Conservation (phyloP, 192 early-diverging fungal species). For the Coemansia sp. region DNA sequence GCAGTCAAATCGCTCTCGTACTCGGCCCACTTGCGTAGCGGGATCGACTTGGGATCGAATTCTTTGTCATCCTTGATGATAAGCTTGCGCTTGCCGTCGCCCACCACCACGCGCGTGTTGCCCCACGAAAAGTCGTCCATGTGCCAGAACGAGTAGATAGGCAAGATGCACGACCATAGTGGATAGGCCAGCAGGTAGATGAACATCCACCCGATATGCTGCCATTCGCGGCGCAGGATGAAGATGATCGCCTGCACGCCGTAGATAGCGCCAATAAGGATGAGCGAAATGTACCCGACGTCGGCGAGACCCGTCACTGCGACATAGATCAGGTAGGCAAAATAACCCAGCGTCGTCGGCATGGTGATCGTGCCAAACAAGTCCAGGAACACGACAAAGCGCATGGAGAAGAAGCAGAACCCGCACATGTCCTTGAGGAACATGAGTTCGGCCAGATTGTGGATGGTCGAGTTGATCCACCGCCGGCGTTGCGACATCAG, state of each 20-base stretch:
- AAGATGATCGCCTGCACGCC: conserved; percentile 86
- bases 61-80: conserved; percentile 66
- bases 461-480: conserved; percentile 99
- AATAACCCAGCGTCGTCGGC: conserved; percentile 77
- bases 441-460: conserved; percentile 89
- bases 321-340: conserved; percentile 69
- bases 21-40: conserved; percentile 80
- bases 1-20: conserved; percentile 66
- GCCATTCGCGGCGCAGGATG: conserved; percentile 70
- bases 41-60: conserved; percentile 82
- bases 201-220: conserved; percentile 77
- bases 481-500: conserved; percentile 90
- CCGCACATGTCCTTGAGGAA: conserved; percentile 86
- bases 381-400: conserved; percentile 93
- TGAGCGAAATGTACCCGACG: conserved; percentile 74
- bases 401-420: conserved; percentile 96
- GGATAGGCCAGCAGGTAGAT: conserved; percentile 88
- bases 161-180: conserved; percentile 87
- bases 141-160: conserved; percentile 96
- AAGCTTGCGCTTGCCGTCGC: conserved; percentile 60
- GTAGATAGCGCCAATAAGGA: conserved; percentile 76
- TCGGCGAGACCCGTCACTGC: conserved; percentile 55
- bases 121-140: conserved; percentile 99
- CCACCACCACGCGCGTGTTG: conserved; percentile 82
- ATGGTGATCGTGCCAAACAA: conserved; percentile 73